Evolutionary conservation across 2,329 filamentous ascomycete genomes (phyloP).

Genomic region (Trichoderma aggressivum): DNA sequence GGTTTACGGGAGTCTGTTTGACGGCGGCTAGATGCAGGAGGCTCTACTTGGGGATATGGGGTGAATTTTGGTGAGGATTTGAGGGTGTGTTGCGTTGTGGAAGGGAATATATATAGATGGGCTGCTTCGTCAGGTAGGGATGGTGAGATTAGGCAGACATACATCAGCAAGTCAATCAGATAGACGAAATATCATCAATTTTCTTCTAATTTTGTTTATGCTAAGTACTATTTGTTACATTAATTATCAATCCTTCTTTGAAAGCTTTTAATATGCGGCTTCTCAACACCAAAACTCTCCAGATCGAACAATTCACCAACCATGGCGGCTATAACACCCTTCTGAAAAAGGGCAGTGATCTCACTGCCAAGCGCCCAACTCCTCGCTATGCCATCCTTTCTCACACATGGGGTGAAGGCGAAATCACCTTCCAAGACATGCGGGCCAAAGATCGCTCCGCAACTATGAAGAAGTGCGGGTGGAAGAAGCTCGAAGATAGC

Average conservation of each 20-base stretch:
- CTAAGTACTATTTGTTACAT: not conserved
- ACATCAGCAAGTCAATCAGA: not conserved
- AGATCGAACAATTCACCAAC: constrained; percentile 19
- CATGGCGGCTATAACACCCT: not conserved
- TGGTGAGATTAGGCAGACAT: not conserved
- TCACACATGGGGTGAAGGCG: constrained; percentile 30
- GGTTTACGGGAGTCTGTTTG: not conserved
- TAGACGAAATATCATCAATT: not conserved
- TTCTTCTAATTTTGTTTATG: not conserved
- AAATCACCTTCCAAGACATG: constrained; percentile 29
- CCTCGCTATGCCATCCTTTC: constrained; percentile 31
- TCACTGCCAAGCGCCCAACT: not conserved
- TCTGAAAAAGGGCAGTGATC: not conserved
- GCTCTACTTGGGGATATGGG: not conserved
- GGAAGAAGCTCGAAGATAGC: constrained; percentile 23
- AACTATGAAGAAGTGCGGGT: constrained; percentile 18
- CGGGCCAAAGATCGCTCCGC: not conserved
- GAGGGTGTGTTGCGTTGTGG: not conserved
- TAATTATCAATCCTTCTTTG: not conserved
- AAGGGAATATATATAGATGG: not conserved
- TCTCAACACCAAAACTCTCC: constrained; percentile 22
- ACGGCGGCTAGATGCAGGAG: not conserved
- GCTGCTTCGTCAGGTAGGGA: not conserved
- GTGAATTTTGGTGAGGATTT: not conserved
- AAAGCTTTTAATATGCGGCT: constrained; percentile 23